Evolutionary conservation across 208 protist species (phyloP), one percentile per base, ranked within the genome.

Genomic region (Acanthamoeba culbertsoni): DNA sequence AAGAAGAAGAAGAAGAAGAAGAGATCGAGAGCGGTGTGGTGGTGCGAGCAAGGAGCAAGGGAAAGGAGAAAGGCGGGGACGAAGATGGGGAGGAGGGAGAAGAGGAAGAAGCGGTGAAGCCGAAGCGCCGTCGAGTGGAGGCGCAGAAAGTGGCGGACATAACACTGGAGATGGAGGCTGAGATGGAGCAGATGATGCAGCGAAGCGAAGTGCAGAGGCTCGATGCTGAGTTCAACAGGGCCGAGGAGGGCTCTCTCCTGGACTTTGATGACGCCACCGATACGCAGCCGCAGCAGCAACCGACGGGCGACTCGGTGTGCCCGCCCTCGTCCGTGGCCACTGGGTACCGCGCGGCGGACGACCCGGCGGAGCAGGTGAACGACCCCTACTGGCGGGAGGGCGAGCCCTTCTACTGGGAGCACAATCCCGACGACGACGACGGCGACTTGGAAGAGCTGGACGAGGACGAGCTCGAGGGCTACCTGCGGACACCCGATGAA

Each of bases 381-480:
- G 82, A 89, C 42, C 46, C 82, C 51, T 59, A 68, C 55, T 89
- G 82, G 82, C 46, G 35, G 26, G 82, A 89, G 28, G 82, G 82
- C 20, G 53, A 89, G 82, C 82, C 82, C 18, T 89, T 89, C 82
- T 89, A 89, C 37, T 89, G 82, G 82, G 82, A 89, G 82, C 37
- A 68, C 26, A n/a, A n/a, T n/a, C n/a, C n/a, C n/a, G 35, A 23
- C n/a, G 82, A 89, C 3, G 82, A 89, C 82, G 55, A 28, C 18
- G 82, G 82, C 28, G 65, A 89, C 31, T 53, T 79, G 14, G 59
- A 51, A 20, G 55, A 75, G 43, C 88, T 68, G 28, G 88, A 92
- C 57, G 57, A 77, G 43, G 45, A 92, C 33, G 63, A 75, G 88
- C 88, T 79, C 20, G 59, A 91, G 45, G 63, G 43, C n/a, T 65